Evolutionary conservation across 306 rosid species (phyloP).

Genomic region (Lathyrus tuberosus): DNA sequence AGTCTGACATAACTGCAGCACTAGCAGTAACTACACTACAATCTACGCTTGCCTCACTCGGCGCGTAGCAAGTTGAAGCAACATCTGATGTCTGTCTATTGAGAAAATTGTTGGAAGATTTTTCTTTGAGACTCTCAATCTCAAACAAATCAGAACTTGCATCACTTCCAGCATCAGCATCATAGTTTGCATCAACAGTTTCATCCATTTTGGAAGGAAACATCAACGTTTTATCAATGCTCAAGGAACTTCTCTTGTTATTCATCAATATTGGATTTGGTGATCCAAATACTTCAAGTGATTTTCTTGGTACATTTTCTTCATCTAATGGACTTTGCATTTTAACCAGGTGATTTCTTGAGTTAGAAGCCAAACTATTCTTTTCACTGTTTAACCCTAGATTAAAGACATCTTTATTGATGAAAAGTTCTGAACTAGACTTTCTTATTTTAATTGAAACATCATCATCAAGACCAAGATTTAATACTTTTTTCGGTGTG

Average conservation of each 20-base stretch:
- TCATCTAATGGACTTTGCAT: conserved; percentile 40
- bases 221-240: conserved; percentile 55
- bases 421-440: conserved; percentile 35
- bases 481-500: conserved; percentile 34
- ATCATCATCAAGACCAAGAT: conserved; percentile 33
- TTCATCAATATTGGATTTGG: conserved; percentile 42
- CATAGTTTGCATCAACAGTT: conserved; percentile 42
- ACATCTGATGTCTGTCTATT: conserved; percentile 55
- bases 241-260: conserved; percentile 48
- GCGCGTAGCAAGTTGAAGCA: conserved; percentile 64
- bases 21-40: conserved; percentile 96
- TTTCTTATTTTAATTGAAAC: conserved; percentile 44
- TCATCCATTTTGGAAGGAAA: conserved; percentile 43
- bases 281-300: conserved; percentile 78
- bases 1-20: conserved; percentile 70
- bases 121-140: conserved; percentile 71
- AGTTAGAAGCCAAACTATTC: conserved; percentile 40
- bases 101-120: conserved; percentile 50
- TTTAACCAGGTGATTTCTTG: conserved; percentile 37
- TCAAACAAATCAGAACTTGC: conserved; percentile 94
- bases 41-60: conserved; percentile 93
- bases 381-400: conserved; percentile 35
- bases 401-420: conserved; percentile 39
- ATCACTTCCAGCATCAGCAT: conserved; percentile 74
- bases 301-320: conserved; percentile 51